Evolutionary conservation across 192 early-diverging fungal genomes (phyloP), one percentile per base, ranked within the genome.

Genomic region (Coemansia sp.): DNA sequence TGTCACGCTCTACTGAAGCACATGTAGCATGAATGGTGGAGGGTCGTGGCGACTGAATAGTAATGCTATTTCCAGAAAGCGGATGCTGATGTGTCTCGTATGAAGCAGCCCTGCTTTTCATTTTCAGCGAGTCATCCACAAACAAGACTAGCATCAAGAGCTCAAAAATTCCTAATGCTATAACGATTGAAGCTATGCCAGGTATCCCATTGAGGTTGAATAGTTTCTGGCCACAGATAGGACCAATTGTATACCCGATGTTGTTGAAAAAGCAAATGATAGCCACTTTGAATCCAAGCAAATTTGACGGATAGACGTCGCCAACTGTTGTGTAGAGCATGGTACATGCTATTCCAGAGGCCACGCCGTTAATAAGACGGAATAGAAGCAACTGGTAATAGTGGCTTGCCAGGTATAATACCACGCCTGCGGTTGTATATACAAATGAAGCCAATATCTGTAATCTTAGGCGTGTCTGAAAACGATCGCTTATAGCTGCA

Each of bases 271-370:
- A 43, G 20, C 48, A 60, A 9, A 56, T 28, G 10, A 68, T 56
- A 9, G 65, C 52, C 32, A 60, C 53, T 38, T 60, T 68, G 37
- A 68, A 68, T n/a, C 58, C 65, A 19, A 68, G 44, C 19, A 60
- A 54, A 32, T 56, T 46, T 3, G 58, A 57, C 3, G 65, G 53
- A 47, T 52, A 68, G 18, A 68, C 65, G 26, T 68, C 65, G 8
- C 65, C 65, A 18, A 68, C 53, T 5, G 58, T 41, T 6, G 65
- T 49, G 26, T 47, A 68, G n/a, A 60, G 33, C 37, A 68, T 59
- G 2, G 48, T 57, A 35, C 65, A 68, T 0, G 65, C 57, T 10
- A 68, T 23, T 3, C 65, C 65, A 0, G 65, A 60, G 18, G 57
- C 65, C 19, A 68, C 15, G 6, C 65, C 65, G 44, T 68, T 56